Evolutionary conservation across 495 filamentous ascomycete species (phyloP).

Genomic region (Daldinia loculata): DNA sequence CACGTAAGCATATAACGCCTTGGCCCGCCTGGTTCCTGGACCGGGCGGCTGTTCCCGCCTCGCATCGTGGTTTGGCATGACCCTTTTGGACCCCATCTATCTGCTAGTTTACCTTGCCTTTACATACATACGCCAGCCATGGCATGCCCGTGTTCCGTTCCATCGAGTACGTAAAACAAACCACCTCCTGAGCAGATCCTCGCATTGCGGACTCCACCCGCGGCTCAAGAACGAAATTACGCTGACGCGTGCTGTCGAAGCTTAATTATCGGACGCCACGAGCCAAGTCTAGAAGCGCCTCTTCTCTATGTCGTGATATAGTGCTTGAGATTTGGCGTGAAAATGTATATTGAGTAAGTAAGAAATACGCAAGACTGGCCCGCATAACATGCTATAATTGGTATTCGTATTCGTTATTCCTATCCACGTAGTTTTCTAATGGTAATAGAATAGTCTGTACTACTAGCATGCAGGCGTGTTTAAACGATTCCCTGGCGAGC

Average conservation of each 20-base stretch:
- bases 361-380: background rate
- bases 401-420: background rate
- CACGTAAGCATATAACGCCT: slow-evolving; percentile 11
- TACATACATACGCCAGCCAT: background rate
- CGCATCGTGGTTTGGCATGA: background rate
- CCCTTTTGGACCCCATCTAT: slow-evolving; percentile 13
- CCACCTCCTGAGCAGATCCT: background rate
- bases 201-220: background rate
- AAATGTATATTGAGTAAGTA: background rate
- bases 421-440: background rate
- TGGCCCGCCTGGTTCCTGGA: slow-evolving; percentile 3
- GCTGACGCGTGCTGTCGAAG: slow-evolving; percentile 22
- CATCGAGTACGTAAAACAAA: slow-evolving; percentile 38
- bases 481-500: background rate
- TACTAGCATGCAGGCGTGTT: background rate
- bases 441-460: background rate
- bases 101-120: background rate
- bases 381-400: background rate
- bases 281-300: background rate
- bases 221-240: slow-evolving; percentile 21
- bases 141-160: slow-evolving; percentile 18
- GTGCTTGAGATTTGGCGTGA: background rate
- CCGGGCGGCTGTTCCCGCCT: slow-evolving; percentile 28
- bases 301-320: background rate
- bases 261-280: background rate